Evolutionary conservation across 2,329 filamentous ascomycete species (phyloP).

Genomic region (Moelleriella libera): DNA sequence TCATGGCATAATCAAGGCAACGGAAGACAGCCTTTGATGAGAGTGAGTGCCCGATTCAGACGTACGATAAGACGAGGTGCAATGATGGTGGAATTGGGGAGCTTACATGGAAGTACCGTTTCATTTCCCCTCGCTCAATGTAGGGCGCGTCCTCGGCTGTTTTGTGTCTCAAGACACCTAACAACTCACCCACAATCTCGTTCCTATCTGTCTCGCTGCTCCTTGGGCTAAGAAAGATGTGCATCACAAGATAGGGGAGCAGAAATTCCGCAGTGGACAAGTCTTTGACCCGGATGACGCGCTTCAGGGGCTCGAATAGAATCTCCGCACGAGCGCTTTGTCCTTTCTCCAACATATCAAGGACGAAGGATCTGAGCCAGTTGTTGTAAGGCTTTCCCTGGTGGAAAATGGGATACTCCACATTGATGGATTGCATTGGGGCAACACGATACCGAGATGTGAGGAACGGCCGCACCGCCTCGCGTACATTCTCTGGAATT

Average conservation of each 20-base stretch:
- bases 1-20: constrained; percentile 79
- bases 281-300: constrained; percentile 76
- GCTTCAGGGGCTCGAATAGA: constrained; percentile 68
- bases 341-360: constrained; percentile 67
- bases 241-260: constrained; percentile 74
- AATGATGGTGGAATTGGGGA: constrained; percentile 7
- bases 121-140: constrained; percentile 57
- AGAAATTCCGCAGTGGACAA: constrained; percentile 77
- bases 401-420: constrained; percentile 67
- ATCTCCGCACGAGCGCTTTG: constrained; percentile 61
- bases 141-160: constrained; percentile 36
- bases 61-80: not conserved
- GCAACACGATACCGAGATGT: constrained; percentile 69
- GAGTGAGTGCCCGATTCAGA: too few relatives aligned
- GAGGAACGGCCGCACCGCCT: constrained; percentile 77
- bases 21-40: constrained; percentile 60
- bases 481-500: constrained; percentile 64
- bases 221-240: constrained; percentile 61
- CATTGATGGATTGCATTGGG: constrained; percentile 39
- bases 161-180: constrained; percentile 55
- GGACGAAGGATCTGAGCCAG: constrained; percentile 71
- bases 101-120: constrained; percentile 73
- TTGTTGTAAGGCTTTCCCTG: constrained; percentile 53
- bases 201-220: constrained; percentile 45
- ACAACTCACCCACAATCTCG: constrained; percentile 59